phyloP scores from a whole-genome alignment of 2,329 filamentous ascomycete genomes.

The Berkeleyomyces basicola region DNA sequence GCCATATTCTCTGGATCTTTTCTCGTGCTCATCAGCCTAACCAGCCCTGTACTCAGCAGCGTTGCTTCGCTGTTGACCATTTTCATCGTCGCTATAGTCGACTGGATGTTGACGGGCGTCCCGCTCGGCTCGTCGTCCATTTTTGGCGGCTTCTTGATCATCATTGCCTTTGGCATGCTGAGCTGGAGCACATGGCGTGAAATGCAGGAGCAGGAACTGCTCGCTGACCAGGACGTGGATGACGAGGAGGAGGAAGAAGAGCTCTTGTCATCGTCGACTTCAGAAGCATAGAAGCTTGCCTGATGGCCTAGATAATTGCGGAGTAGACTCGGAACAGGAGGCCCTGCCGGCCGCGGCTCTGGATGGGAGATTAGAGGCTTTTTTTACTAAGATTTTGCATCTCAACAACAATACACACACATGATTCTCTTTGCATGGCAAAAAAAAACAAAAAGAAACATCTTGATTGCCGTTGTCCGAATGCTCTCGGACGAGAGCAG shows the following conservation, averaged over 20 bases:
- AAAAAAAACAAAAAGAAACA: no score
- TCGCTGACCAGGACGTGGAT: conserved; percentile 35
- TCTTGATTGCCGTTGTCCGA: no score
- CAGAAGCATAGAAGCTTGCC: conserved; percentile 1
- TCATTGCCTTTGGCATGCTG: conserved; percentile 70
- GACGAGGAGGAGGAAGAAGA: conserved; percentile 18
- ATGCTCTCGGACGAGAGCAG: no score
- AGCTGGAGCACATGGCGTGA: conserved; percentile 88
- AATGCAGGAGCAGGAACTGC: conserved; percentile 67
- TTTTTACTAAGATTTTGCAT: background rate
- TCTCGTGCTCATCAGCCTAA: conserved; percentile 81
- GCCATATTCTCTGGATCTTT: conserved; percentile 87
- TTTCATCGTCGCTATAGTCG: conserved; percentile 84
- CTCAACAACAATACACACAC: no score
- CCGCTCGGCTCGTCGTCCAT: conserved; percentile 61
- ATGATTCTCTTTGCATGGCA: no score
- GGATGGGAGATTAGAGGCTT: background rate
- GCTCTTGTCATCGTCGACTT: conserved; percentile 6
- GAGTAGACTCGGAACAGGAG: background rate
- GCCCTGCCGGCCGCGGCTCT: no score
- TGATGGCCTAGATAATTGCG: background rate
- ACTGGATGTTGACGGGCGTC: conserved; percentile 71
- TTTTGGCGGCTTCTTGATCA: conserved; percentile 70
- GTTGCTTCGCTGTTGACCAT: conserved; percentile 91
- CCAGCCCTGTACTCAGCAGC: conserved; percentile 77